Evolutionary conservation across 805 yeast species (phyloP).

Genomic region (Geotrichum ghanense): DNA sequence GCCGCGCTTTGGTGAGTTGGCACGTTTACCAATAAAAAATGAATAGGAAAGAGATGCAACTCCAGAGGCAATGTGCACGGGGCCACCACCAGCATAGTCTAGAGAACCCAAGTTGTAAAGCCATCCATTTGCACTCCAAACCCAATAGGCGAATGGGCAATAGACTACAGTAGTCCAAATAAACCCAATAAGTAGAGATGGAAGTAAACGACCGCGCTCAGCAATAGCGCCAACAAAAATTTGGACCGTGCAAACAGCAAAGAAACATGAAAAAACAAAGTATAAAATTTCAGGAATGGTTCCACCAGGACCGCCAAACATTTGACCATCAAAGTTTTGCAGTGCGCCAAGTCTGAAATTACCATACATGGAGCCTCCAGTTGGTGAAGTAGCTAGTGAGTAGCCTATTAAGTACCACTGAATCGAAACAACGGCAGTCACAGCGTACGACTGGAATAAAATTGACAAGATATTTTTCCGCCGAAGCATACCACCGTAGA

Average conservation of each 20-base stretch:
- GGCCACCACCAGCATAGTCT: constrained; percentile 71
- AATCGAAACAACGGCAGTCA: too few relatives aligned
- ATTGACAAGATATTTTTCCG: too few relatives aligned
- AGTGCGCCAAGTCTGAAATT: too few relatives aligned
- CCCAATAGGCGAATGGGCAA: constrained; percentile 64
- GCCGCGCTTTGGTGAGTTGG: constrained; percentile 44
- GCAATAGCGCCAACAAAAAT: constrained; percentile 56
- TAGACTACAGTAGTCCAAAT: constrained; percentile 62
- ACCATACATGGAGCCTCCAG: too few relatives aligned
- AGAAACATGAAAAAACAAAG: too few relatives aligned
- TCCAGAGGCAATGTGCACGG: constrained; percentile 63
- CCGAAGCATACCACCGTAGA: too few relatives aligned
- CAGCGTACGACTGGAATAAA: too few relatives aligned
- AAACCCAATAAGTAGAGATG: constrained; percentile 56
- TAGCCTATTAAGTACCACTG: too few relatives aligned
- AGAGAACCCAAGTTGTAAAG: constrained; percentile 45
- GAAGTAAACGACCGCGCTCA: constrained; percentile 62
- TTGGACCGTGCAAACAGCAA: constrained; percentile 31
- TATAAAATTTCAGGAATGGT: too few relatives aligned
- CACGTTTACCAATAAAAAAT: constrained; percentile 51
- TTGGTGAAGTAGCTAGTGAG: too few relatives aligned
- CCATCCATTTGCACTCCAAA: constrained; percentile 65
- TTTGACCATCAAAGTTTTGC: too few relatives aligned
- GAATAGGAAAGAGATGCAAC: constrained; percentile 62
- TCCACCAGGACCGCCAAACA: too few relatives aligned